A percentile compares a stretch with the other conserved stretches of the same genome.
phyloP scores from a whole-genome alignment of 148 eudicot genomes.

The Arbutus unedo region DNA sequence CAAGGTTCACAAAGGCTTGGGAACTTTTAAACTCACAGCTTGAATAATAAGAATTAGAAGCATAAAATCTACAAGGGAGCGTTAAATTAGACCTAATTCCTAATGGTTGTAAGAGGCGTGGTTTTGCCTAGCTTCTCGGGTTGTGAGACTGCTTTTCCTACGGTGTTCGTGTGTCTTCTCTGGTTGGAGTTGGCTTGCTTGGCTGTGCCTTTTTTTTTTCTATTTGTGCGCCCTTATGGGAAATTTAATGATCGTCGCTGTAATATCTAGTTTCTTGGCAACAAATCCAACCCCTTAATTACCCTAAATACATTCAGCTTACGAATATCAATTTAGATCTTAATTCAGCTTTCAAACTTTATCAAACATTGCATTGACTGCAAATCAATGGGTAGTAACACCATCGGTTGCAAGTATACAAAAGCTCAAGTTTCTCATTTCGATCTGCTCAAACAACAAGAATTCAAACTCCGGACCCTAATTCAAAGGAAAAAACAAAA shows the following conservation, averaged over 20 bases:
- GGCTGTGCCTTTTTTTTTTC: too few species aligned
- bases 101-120: not conserved
- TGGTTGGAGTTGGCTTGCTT: not conserved
- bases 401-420: not conserved
- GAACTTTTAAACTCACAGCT: not conserved
- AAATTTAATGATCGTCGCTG: too few species aligned
- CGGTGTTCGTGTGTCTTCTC: not conserved
- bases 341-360: not conserved
- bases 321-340: not conserved
- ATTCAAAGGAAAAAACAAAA: not conserved
- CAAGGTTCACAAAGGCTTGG: not conserved
- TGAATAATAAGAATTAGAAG: not conserved
- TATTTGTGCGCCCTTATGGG: too few species aligned
- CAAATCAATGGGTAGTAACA: not conserved
- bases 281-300: too few species aligned
- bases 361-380: not conserved
- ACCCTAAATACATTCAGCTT: too few species aligned
- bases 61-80: not conserved
- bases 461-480: not conserved
- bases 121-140: not conserved
- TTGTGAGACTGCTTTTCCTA: not conserved
- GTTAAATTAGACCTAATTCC: not conserved
- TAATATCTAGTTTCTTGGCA: too few species aligned
- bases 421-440: not conserved
- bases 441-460: not conserved